Evolutionary conservation across 108 stramenopile genomes (phyloP), one percentile per base, ranked within the genome.

Genomic region (Epipyxis sp.): DNA sequence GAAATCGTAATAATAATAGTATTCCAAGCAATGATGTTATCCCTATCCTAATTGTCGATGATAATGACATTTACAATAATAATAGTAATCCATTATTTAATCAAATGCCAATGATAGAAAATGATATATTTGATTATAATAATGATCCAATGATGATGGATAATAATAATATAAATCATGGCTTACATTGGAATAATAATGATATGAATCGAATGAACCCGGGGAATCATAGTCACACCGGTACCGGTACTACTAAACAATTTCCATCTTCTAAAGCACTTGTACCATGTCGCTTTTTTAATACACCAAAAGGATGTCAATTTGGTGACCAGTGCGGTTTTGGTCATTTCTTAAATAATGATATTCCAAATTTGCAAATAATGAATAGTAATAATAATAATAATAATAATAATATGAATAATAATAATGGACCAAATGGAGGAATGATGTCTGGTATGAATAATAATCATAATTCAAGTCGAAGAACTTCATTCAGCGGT

Each of bases 281-380:
- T 32, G 25, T 25, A 13, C 61, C 61, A 6, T 65, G 61, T 65
- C 61, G 61, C 6, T 65, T 35, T 32, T 65, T 35, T 65, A 65
- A 65, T 37, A 65, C 61, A 35, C 34, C 61, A 29, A 3, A 25
- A 37, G 61, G 61, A 10, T 65, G 61, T 37, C 10, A 6, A 3
- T 6, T 32, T 37, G 61, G 61, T 29, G 61, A 65, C 34, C 20
- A 65, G 34, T 65, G 61, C 34, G 30, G 30, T 29, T 65, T 65
- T 37, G 61, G 61, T 37, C 61, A 65, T 65, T 65, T 65, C 61
- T 6, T 50, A 20, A 20, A 50, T 50, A 50, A 20, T 20, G 20
- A 50, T 50, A n/a, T n/a, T n/a, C n/a, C n/a, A n/a, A n/a, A n/a
- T n/a, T n/a, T n/a, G n/a, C n/a, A n/a, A n/a, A n/a, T n/a, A n/a